Base-by-base conservation (phyloP, 164 flowering plant genomes). In the Taxillus chinensis region DNA sequence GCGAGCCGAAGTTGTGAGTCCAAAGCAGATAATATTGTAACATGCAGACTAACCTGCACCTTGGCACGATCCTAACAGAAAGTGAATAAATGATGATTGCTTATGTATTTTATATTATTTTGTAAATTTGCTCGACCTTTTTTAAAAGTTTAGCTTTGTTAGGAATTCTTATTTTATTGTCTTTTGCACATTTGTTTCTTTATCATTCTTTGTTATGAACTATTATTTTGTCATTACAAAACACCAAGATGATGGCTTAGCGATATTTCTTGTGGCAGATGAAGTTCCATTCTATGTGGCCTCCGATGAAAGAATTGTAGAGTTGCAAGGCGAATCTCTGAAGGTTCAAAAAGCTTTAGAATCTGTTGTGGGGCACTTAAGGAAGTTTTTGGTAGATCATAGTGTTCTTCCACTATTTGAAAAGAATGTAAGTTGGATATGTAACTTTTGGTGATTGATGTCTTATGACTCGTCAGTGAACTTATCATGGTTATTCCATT, bases 381-480 rank as follows among this genome's bases (percentile, higher is more conserved):
- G 99, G 67, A 93, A 90, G 71, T 93, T 91, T 64, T 77, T 93
- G 79, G 96, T 89, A 40, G 99, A 93, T 71, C 96, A 81, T 16
- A 82, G 86, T 70, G 86, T 93, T 57, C 70, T 90, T 75, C 90
- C 97, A 58, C 65, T 93, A 51, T 90, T 93, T 74, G 96, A 93
- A 60, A 89, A 84, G 73, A 68, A n/a, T 45, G 96, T 90, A 78
- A 82, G 97, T 70, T 46, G 56, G 5, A 38, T 57, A 46, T 53
- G 4, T n/a, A 8, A 12, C 27, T 14, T 15, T 38, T 27, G 17
- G 15, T 12, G 46, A 40, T 17, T 55, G 15, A n/a, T 14, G 14
- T 64, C 61, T 5, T 56, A 0, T 39, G 45, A 12, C 12, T 54
- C 3, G 17, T 2, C 12, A 45, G 39, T 17, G 27, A 59, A 7